Conservation (phyloP, 257 asterid species). For the Catharanthus roseus region DNA sequence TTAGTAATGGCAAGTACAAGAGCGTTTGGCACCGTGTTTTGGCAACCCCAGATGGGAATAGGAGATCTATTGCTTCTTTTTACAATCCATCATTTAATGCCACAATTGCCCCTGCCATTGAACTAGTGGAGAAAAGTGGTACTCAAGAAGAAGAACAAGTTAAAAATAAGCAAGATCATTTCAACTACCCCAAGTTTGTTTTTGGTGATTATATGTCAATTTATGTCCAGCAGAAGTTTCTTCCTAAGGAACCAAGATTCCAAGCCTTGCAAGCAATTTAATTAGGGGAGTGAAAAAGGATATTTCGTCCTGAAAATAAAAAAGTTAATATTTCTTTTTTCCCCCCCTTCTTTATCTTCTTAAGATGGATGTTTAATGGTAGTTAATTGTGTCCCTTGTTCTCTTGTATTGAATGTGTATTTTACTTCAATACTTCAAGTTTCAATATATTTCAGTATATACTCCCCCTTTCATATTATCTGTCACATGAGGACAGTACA, state of each 20-base stretch:
- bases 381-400: too few species aligned
- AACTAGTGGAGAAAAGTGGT: slow-evolving; percentile 10
- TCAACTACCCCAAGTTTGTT: slow-evolving; percentile 56
- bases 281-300: neutral
- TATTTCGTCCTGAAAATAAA: too few species aligned
- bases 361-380: too few species aligned
- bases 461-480: too few species aligned
- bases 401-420: too few species aligned
- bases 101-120: slow-evolving; percentile 54
- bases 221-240: slow-evolving; percentile 64
- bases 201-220: slow-evolving; percentile 78
- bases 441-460: too few species aligned
- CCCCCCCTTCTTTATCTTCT: too few species aligned
- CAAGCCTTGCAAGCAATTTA: slow-evolving; percentile 53
- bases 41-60: slow-evolving; percentile 41
- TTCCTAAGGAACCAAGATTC: slow-evolving; percentile 83
- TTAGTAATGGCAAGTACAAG: slow-evolving; percentile 76
- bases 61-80: slow-evolving; percentile 78
- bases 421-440: too few species aligned
- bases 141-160: too few species aligned
- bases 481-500: too few species aligned
- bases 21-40: slow-evolving; percentile 80
- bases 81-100: slow-evolving; percentile 77
- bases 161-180: too few species aligned
- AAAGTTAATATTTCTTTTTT: too few species aligned